Conservation (phyloP, 1,284 basidiomycete genomes). For the Crepidotus sp. region DNA sequence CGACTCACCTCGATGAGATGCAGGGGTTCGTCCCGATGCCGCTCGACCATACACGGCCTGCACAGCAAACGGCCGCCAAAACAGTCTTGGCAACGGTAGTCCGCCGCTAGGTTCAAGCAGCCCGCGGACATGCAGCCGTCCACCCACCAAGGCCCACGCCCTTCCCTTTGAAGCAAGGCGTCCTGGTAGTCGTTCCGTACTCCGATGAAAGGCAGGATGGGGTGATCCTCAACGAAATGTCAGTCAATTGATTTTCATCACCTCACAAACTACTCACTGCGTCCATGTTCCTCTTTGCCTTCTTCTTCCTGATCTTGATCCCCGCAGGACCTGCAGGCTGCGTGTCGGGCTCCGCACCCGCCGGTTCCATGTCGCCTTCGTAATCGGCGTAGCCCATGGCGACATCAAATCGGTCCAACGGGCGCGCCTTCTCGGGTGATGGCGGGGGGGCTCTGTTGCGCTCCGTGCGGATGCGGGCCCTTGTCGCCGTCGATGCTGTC, state of each 20-base stretch:
- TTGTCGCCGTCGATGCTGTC: neutral
- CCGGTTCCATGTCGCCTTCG: neutral
- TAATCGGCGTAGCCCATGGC: slow-evolving; percentile 2
- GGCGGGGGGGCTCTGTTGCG: neutral
- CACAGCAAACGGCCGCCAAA: slow-evolving; percentile 1
- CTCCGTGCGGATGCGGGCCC: neutral
- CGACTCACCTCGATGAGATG: slow-evolving; percentile 4
- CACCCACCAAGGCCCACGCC: slow-evolving; percentile 3
- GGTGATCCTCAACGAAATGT: neutral
- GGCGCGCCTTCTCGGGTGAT: neutral
- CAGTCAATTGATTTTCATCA: neutral
- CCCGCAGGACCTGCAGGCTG: neutral
- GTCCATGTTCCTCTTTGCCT: neutral
- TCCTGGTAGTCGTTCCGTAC: neutral
- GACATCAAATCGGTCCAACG: neutral
- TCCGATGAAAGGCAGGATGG: neutral
- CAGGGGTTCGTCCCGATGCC: slow-evolving; percentile 6
- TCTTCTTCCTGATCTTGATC: slow-evolving; percentile 1
- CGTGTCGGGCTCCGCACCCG: neutral
- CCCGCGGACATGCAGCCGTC: slow-evolving; percentile 2
- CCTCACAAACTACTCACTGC: neutral
- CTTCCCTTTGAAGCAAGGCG: neutral
- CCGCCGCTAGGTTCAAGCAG: neutral
- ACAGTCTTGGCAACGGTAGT: slow-evolving; percentile 7
- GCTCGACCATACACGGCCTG: neutral